These are phyloP conservation scores for Kalmanozyma brasiliensis DNA, from an alignment of 1,284 basidiomycete species.

Conservation along the genomic window DNA sequence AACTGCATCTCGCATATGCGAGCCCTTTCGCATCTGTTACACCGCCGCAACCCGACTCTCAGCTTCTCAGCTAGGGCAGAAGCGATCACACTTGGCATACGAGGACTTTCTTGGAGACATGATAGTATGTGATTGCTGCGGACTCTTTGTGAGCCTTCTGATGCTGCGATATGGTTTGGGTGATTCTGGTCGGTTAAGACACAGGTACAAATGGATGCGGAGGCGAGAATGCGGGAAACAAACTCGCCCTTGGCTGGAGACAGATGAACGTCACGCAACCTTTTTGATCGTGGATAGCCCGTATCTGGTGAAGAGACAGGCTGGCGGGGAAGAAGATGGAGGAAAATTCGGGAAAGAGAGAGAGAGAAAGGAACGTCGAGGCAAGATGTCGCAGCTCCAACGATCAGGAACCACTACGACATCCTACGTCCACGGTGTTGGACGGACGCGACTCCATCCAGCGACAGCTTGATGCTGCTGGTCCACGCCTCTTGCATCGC, in stretches of 20 bases:
- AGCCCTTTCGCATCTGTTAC: too few relatives aligned
- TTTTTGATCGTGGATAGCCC: conserved; percentile 43
- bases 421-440: conserved; percentile 13
- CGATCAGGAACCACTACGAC: conserved; percentile 31
- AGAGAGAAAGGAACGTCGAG: conserved; percentile 12
- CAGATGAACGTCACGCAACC: conserved; percentile 20
- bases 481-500: conserved; percentile 16
- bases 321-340: conserved; percentile 4
- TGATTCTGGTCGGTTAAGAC: conserved; percentile 26
- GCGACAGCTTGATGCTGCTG: conserved; percentile 27
- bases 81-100: not conserved
- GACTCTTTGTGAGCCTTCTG: conserved; percentile 53
- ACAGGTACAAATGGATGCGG: conserved; percentile 28
- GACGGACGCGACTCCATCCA: conserved; percentile 24
- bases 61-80: not conserved
- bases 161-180: conserved; percentile 49
- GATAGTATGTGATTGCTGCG: conserved; percentile 50
- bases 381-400: conserved; percentile 27
- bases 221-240: conserved; percentile 29
- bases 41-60: too few relatives aligned
- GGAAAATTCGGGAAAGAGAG: conserved; percentile 2
- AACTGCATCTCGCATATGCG: too few relatives aligned
- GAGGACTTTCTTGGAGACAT: conserved; percentile 20
- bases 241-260: conserved; percentile 27
- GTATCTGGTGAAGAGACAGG: conserved; percentile 11